phyloP scores from a whole-genome alignment of 2,329 filamentous ascomycete species.

The Fusarium verticillioides region DNA sequence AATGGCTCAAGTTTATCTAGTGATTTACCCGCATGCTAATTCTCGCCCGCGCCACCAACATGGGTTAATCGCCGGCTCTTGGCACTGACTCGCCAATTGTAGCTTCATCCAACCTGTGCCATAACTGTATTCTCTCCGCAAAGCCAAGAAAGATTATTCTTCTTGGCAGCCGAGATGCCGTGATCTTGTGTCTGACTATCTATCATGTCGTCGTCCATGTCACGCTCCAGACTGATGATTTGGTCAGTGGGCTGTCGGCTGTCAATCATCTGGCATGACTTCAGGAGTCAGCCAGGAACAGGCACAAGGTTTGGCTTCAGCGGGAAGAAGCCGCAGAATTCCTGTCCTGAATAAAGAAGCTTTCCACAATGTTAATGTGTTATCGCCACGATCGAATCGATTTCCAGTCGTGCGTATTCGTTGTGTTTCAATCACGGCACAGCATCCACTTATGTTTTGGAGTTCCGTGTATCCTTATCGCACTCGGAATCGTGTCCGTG shows the following conservation, averaged over 20 bases:
- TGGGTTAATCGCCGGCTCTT: slow-evolving; percentile 22
- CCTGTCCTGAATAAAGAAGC: slow-evolving; percentile 8
- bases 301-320: slow-evolving; percentile 11
- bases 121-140: background rate
- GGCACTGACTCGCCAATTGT: slow-evolving; percentile 20
- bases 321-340: slow-evolving; percentile 35
- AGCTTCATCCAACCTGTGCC: background rate
- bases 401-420: background rate
- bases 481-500: slow-evolving; percentile 24
- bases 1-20: slow-evolving; percentile 24
- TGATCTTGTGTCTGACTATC: slow-evolving; percentile 13
- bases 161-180: slow-evolving; percentile 36
- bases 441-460: slow-evolving; percentile 20
- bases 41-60: slow-evolving; percentile 15
- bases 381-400: slow-evolving; percentile 1
- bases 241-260: background rate
- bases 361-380: background rate
- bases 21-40: slow-evolving; percentile 20
- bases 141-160: slow-evolving; percentile 10
- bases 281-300: slow-evolving; percentile 28
- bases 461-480: slow-evolving; percentile 13
- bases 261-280: background rate
- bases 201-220: background rate
- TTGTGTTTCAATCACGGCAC: slow-evolving; percentile 19
- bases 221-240: background rate